Evolutionary conservation across 2,329 filamentous ascomycete species (phyloP).

Genomic region (Arthrobotrys entomopaga): DNA sequence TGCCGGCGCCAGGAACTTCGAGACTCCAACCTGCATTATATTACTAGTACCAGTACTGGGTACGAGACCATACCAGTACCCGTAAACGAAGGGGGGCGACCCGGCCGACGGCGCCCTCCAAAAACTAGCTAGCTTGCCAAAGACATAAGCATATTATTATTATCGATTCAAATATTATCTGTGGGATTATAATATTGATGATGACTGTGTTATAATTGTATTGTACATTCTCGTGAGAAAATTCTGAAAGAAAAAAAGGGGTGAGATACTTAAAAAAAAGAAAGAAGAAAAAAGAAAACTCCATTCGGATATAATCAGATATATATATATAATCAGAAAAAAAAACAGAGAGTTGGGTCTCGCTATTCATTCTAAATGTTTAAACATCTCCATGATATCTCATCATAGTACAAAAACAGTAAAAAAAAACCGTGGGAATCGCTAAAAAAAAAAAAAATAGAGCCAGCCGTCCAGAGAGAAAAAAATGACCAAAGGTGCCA

Average conservation of each 20-base stretch:
- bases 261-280: background rate
- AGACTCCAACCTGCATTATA: too few species aligned
- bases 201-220: background rate
- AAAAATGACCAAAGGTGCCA: background rate
- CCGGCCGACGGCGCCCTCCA: too few species aligned
- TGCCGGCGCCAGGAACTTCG: background rate
- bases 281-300: background rate
- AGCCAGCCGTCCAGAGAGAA: constrained; percentile 6
- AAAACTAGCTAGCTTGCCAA: too few species aligned
- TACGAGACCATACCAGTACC: too few species aligned
- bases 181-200: constrained; percentile 1
- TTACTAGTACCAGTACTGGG: too few species aligned
- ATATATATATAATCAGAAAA: background rate
- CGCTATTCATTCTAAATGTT: background rate
- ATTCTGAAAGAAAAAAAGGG: background rate
- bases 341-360: background rate
- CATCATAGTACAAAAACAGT: background rate
- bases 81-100: too few species aligned
- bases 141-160: too few species aligned
- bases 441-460: background rate
- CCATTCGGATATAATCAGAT: background rate
- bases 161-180: background rate
- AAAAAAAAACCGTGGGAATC: background rate
- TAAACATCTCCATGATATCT: background rate
- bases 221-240: constrained; percentile 15